Evolutionary conservation across 352 stramenopile genomes (phyloP).

Genomic region (Phytopythium oedochilum): DNA sequence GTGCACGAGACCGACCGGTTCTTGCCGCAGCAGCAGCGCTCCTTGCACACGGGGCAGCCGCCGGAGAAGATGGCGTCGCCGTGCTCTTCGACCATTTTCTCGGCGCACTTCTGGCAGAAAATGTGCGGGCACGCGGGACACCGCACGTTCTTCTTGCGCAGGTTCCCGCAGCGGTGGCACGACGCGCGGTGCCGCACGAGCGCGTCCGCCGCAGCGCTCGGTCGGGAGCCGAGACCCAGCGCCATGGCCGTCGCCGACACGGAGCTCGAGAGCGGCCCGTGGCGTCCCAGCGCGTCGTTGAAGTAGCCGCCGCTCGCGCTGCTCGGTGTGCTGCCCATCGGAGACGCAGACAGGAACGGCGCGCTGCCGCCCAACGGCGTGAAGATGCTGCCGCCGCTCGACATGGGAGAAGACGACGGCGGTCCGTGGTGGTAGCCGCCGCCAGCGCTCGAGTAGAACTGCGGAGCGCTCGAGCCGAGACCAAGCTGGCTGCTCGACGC

Average conservation of each 20-base stretch:
- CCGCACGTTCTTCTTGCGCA: slow-evolving; percentile 85
- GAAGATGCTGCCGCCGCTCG: not conserved
- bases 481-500: not conserved
- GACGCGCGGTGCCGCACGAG: slow-evolving; percentile 74
- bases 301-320: not conserved
- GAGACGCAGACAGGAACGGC: not conserved
- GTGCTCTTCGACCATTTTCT: slow-evolving; percentile 89
- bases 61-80: slow-evolving; percentile 67
- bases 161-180: slow-evolving; percentile 84
- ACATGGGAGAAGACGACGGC: not conserved
- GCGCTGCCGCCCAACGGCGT: not conserved
- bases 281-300: not conserved
- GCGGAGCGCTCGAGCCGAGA: not conserved
- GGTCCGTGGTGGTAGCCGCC: not conserved
- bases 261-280: not conserved
- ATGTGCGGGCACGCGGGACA: slow-evolving; percentile 85
- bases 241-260: not conserved
- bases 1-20: slow-evolving; percentile 66
- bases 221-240: not conserved
- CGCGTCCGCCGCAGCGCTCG: slow-evolving; percentile 14
- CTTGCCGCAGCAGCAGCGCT: slow-evolving; percentile 86
- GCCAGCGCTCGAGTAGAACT: not conserved
- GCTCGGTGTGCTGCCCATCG: not conserved
- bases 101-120: slow-evolving; percentile 85
- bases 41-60: slow-evolving; percentile 84